Conservation (phyloP, 768 basidiomycete genomes). For the Tricholoma bakamatsutake region DNA sequence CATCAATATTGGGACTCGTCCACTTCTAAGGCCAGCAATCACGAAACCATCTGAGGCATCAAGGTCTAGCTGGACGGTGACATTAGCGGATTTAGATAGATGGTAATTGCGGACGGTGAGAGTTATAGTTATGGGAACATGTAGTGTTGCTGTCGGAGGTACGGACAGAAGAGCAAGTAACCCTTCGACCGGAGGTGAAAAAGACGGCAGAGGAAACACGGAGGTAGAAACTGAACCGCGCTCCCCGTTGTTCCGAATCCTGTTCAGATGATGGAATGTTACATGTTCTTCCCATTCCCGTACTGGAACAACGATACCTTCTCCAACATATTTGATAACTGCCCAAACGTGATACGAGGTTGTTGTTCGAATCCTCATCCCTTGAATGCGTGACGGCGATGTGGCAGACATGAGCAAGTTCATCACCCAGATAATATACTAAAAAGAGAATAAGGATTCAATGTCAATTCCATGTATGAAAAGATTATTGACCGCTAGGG, state of each 20-base stretch:
- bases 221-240: constrained; percentile 43
- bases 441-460: not conserved
- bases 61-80: constrained; percentile 69
- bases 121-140: constrained; percentile 50
- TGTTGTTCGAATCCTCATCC: constrained; percentile 23
- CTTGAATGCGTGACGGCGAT: constrained; percentile 41
- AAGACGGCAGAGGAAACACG: constrained; percentile 50
- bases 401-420: constrained; percentile 51
- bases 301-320: constrained; percentile 36
- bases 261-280: constrained; percentile 17
- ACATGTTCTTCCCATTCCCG: not conserved
- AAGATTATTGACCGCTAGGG: constrained; percentile 36
- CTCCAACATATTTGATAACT: constrained; percentile 60
- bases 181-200: constrained; percentile 54
- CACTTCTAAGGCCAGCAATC: constrained; percentile 66
- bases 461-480: not conserved
- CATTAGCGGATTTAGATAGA: constrained; percentile 56
- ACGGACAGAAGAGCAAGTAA: constrained; percentile 62
- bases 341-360: constrained; percentile 44
- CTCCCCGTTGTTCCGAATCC: constrained; percentile 40
- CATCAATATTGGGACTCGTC: constrained; percentile 64
- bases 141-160: constrained; percentile 59
- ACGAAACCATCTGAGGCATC: constrained; percentile 70
- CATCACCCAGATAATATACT: constrained; percentile 67
- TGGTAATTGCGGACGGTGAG: constrained; percentile 63